phyloP scores from a whole-genome alignment of 2,329 filamentous ascomycete species.

The Verruconis gallopava region DNA sequence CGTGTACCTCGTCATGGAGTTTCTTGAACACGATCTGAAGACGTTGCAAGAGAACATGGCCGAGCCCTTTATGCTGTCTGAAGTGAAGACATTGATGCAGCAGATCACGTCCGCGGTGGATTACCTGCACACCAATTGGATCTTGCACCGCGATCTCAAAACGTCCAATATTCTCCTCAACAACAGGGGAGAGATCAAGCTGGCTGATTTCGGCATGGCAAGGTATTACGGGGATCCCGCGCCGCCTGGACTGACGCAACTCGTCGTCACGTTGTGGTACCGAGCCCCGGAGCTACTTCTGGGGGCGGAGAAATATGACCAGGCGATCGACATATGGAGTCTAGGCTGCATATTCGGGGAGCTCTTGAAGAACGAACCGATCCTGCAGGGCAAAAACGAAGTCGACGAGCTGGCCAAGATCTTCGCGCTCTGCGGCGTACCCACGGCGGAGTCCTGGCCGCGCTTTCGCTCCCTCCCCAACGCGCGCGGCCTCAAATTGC shows the following conservation, averaged over 20 bases:
- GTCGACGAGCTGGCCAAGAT: conserved; percentile 80
- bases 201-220: conserved; percentile 97
- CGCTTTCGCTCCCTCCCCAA: conserved; percentile 78
- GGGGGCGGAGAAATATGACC: conserved; percentile 61
- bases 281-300: conserved; percentile 82
- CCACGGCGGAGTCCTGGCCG: conserved; percentile 73
- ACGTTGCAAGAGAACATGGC: conserved; percentile 87
- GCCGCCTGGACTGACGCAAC: conserved; percentile 63
- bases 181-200: conserved; percentile 87
- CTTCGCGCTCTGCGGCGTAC: conserved; percentile 79
- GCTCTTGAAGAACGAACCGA: conserved; percentile 66
- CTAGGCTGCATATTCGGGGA: conserved; percentile 93
- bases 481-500: conserved; percentile 61
- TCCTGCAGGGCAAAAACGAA: conserved; percentile 84
- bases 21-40: conserved; percentile 93
- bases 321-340: conserved; percentile 86
- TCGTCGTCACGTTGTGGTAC: conserved; percentile 97
- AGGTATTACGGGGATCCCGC: conserved; percentile 72
- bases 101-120: conserved; percentile 71
- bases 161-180: conserved; percentile 89
- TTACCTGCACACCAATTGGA: conserved; percentile 81
- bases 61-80: conserved; percentile 82
- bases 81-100: conserved; percentile 77
- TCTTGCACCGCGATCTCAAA: conserved; percentile 82
- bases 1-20: conserved; percentile 92